Evolutionary conservation across 441 rosid genomes (phyloP).

Genomic region (Mallotus repandus): DNA sequence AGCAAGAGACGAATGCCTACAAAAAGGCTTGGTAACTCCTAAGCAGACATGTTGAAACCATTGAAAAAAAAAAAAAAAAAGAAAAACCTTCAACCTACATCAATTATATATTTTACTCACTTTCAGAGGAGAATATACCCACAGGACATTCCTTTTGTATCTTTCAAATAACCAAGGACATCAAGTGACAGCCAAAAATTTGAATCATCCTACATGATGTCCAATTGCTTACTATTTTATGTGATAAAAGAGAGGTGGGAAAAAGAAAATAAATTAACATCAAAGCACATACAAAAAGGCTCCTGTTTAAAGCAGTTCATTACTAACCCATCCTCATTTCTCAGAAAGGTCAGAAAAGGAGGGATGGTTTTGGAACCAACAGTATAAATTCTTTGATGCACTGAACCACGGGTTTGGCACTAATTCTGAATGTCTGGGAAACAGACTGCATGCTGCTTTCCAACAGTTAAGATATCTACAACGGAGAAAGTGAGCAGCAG

Average conservation of each 20-base stretch:
- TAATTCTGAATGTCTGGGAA: constrained; percentile 37
- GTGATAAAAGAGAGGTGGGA: constrained; percentile 12
- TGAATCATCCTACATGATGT: constrained; percentile 8
- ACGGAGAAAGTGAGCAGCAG: constrained; percentile 42
- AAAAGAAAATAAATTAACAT: constrained; percentile 35
- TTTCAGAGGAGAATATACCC: too few species aligned
- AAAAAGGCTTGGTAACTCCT: too few species aligned
- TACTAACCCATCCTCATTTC: constrained; percentile 33
- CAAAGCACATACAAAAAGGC: constrained; percentile 42
- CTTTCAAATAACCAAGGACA: too few species aligned
- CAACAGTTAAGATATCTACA: constrained; percentile 65
- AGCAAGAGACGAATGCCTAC: too few species aligned
- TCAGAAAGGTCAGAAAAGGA: constrained; percentile 29
- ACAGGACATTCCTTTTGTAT: too few species aligned
- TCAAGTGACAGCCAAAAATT: background rate
- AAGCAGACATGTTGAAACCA: too few species aligned
- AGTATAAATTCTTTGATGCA: constrained; percentile 30
- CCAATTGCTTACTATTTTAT: background rate
- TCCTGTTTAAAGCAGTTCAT: constrained; percentile 33
- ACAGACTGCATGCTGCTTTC: constrained; percentile 38
- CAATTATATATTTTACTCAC: too few species aligned
- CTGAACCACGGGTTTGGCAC: constrained; percentile 37
- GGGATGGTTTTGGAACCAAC: constrained; percentile 32
- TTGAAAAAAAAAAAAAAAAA: too few species aligned
- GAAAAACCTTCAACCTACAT: too few species aligned